These are phyloP conservation scores for Austroboletus festivus DNA, from an alignment of 768 basidiomycete species.

Conservation along the genomic window DNA sequence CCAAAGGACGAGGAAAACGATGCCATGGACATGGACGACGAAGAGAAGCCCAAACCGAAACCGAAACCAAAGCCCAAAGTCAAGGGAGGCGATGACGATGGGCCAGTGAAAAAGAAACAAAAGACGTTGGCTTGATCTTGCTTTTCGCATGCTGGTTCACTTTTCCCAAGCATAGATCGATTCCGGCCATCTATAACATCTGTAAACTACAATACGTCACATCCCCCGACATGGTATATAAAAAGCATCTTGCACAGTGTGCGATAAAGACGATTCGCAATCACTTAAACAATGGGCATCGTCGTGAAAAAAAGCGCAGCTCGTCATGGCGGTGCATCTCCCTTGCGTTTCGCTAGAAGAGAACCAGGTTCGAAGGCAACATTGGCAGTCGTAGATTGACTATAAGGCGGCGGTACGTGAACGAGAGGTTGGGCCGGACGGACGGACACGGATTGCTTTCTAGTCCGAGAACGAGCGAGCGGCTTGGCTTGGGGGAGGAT, in stretches of 20 bases:
- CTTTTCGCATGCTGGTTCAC: neutral
- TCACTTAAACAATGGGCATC: slow-evolving; percentile 1
- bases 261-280: slow-evolving; percentile 7
- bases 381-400: slow-evolving; percentile 29
- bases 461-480: slow-evolving; percentile 37
- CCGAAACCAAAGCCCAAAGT: slow-evolving; percentile 40
- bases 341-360: slow-evolving; percentile 56
- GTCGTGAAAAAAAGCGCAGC: neutral
- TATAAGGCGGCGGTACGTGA: slow-evolving; percentile 41
- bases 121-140: slow-evolving; percentile 47
- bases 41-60: slow-evolving; percentile 38
- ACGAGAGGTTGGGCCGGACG: slow-evolving; percentile 48
- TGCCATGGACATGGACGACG: slow-evolving; percentile 48
- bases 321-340: slow-evolving; percentile 12
- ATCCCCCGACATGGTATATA: slow-evolving; percentile 17
- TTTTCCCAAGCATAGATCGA: neutral
- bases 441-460: slow-evolving; percentile 33
- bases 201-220: slow-evolving; percentile 23
- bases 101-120: slow-evolving; percentile 73
- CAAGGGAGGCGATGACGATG: slow-evolving; percentile 37
- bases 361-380: slow-evolving; percentile 75
- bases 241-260: slow-evolving; percentile 3
- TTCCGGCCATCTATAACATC: slow-evolving; percentile 13
- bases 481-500: slow-evolving; percentile 27
- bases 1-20: slow-evolving; percentile 42